A percentile compares a stretch with the other conserved stretches of the same genome.
Conservation (phyloP, 306 rosid species). For the Mimosa bimucronata region DNA sequence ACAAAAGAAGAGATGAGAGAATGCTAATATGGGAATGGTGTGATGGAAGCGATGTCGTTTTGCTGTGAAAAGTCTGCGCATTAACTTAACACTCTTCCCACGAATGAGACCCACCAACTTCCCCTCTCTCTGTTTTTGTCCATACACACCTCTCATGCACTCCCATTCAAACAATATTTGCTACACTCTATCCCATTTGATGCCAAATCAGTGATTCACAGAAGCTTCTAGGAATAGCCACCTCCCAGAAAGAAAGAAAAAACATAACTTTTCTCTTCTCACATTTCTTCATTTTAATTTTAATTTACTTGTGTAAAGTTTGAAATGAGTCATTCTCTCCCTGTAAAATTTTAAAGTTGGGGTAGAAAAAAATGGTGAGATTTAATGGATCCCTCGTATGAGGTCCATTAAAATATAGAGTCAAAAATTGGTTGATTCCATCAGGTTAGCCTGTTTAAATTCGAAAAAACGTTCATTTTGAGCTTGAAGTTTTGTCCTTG, state of each 20-base stretch:
- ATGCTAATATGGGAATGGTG: background rate
- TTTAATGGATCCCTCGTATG: no score
- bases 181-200: background rate
- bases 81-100: background rate
- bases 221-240: background rate
- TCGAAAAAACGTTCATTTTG: no score
- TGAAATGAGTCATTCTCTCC: background rate
- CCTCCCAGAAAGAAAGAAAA: background rate
- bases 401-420: no score
- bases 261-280: no score
- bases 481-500: no score
- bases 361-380: no score
- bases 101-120: background rate
- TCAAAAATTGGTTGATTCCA: no score
- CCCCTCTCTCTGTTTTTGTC: background rate
- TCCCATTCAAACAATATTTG: background rate
- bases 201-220: background rate
- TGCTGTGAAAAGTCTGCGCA: background rate
- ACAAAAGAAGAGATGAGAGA: background rate
- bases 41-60: background rate
- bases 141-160: background rate
- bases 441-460: no score
- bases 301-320: background rate
- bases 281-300: background rate
- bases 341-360: no score